These are phyloP conservation scores for Leishmania major DNA, from an alignment of 208 protist species.

Conservation along the genomic window DNA sequence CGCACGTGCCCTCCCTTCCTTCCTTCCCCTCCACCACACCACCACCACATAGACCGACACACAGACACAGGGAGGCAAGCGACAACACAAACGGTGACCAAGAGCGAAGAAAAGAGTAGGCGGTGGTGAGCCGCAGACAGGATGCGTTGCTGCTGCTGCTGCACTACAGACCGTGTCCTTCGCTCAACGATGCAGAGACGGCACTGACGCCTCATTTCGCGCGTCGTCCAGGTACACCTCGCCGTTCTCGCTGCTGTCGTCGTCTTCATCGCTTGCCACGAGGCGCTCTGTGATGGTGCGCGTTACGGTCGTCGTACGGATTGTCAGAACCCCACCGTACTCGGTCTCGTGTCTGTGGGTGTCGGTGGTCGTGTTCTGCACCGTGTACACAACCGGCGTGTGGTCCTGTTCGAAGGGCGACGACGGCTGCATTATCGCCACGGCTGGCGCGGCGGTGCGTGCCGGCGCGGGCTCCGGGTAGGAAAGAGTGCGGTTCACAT, in stretches of 20 bases:
- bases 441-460: neutral
- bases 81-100: neutral
- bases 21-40: neutral
- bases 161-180: neutral
- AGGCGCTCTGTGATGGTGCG: constrained; percentile 71
- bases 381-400: constrained; percentile 37
- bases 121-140: neutral
- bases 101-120: neutral
- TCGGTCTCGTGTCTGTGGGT: constrained; percentile 50
- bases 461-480: neutral
- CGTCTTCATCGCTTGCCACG: constrained; percentile 60
- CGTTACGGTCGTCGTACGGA: constrained; percentile 65
- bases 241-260: constrained; percentile 42
- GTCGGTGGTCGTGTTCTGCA: constrained; percentile 53
- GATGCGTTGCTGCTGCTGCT: too few relatives aligned
- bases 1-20: neutral
- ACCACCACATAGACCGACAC: neutral
- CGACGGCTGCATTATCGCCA: neutral
- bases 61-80: neutral
- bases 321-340: constrained; percentile 63
- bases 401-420: neutral
- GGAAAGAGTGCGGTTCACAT: neutral
- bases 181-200: neutral
- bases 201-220: neutral
- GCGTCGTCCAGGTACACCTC: constrained; percentile 14